These are phyloP conservation scores for Tagetes patula DNA, from an alignment of 129 eudicot genomes.

Conservation along the genomic window DNA sequence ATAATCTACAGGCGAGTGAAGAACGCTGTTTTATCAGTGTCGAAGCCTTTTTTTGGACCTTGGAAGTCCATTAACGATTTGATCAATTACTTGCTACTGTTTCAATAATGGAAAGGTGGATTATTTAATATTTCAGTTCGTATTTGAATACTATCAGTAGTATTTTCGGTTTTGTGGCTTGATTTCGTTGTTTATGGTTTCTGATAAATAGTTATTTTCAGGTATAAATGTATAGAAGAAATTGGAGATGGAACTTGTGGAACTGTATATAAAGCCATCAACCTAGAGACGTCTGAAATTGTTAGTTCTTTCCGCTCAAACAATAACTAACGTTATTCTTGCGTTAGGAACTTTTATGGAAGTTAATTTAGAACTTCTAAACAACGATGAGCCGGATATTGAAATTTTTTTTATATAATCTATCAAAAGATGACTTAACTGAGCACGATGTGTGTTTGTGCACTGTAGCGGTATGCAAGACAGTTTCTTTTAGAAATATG, in stretches of 20 bases:
- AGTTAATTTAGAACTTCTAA: background rate
- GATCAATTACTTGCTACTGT: slow-evolving; percentile 28
- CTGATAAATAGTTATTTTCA: slow-evolving; percentile 33
- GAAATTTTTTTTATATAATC: background rate
- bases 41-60: slow-evolving; percentile 64
- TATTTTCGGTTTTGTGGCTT: slow-evolving; percentile 2
- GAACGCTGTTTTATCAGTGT: slow-evolving; percentile 69
- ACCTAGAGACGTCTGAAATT: slow-evolving; percentile 67
- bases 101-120: slow-evolving; percentile 72
- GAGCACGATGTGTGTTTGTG: slow-evolving; percentile 19
- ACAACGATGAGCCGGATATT: background rate
- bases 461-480: background rate
- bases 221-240: slow-evolving; percentile 80
- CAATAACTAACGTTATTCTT: slow-evolving; percentile 19
- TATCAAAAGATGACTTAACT: background rate
- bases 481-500: slow-evolving; percentile 4
- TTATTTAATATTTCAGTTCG: slow-evolving; percentile 3
- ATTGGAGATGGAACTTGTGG: slow-evolving; percentile 99
- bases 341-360: background rate
- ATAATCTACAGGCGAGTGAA: slow-evolving; percentile 45
- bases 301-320: slow-evolving; percentile 45
- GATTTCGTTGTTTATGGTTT: background rate
- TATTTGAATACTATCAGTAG: background rate
- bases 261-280: slow-evolving; percentile 86
- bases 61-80: slow-evolving; percentile 65